These are phyloP conservation scores for Pseudogymnoascus sp. DNA, from an alignment of 2,329 filamentous ascomycete species.

Conservation along the genomic window DNA sequence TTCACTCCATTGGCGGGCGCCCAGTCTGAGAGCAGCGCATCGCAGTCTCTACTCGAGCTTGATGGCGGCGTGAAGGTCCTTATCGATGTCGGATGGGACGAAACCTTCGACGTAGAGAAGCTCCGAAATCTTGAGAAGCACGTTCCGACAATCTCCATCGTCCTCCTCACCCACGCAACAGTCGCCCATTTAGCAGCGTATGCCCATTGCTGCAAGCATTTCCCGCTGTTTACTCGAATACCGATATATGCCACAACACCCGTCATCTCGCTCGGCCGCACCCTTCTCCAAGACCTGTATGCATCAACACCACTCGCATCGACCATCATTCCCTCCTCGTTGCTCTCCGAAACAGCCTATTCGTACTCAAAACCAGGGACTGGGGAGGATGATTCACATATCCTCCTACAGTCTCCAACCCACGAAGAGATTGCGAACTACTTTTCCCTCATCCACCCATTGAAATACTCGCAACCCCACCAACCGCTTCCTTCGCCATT, in stretches of 20 bases:
- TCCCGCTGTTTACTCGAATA: slow-evolving; percentile 84
- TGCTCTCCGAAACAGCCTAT: slow-evolving; percentile 60
- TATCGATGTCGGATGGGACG: slow-evolving; percentile 93
- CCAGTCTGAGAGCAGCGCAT: slow-evolving; percentile 76
- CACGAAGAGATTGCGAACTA: slow-evolving; percentile 85
- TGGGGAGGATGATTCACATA: slow-evolving; percentile 40
- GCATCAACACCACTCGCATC: slow-evolving; percentile 81
- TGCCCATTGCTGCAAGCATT: slow-evolving; percentile 94
- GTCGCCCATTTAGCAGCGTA: slow-evolving; percentile 86
- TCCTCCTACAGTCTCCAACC: slow-evolving; percentile 64
- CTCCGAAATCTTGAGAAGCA: slow-evolving; percentile 89
- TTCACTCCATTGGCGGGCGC: slow-evolving; percentile 90
- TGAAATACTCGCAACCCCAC: slow-evolving; percentile 96
- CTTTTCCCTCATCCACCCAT: slow-evolving; percentile 80
- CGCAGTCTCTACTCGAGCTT: slow-evolving; percentile 91
- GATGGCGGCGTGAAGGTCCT: slow-evolving; percentile 95
- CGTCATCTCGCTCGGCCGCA: slow-evolving; percentile 87
- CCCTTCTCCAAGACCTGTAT: slow-evolving; percentile 86
- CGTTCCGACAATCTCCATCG: slow-evolving; percentile 82
- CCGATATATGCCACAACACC: slow-evolving; percentile 92
- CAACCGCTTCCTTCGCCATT: slow-evolving; percentile 82
- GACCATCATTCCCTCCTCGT: slow-evolving; percentile 67
- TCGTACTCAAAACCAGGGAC: slow-evolving; percentile 46
- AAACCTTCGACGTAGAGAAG: slow-evolving; percentile 74
- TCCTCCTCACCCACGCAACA: slow-evolving; percentile 92